Conservation (phyloP, 208 protist genomes). For the Acanthamoeba triangularis region DNA sequence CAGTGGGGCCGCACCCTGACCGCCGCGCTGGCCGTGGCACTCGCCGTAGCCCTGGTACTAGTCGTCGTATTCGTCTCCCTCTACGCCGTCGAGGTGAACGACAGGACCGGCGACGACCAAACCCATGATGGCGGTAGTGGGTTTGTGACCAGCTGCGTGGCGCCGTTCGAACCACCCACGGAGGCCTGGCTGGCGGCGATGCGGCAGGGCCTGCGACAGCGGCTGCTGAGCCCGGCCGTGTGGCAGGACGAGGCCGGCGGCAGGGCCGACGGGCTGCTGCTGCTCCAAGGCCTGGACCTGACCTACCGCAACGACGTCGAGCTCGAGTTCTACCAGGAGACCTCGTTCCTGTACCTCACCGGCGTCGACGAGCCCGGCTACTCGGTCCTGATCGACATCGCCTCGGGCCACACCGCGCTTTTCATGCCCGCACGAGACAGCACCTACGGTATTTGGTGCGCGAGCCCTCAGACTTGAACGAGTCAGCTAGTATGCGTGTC, state of each 20-base stretch:
- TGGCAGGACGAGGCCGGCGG: conserved; percentile 45
- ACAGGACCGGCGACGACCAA: background rate
- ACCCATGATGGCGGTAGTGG: background rate
- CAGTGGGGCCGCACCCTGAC: conserved; percentile 55
- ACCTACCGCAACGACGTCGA: conserved; percentile 72
- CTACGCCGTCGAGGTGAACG: conserved; percentile 23
- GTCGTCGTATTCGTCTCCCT: conserved; percentile 32
- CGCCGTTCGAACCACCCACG: conserved; percentile 20
- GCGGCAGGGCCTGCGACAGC: conserved; percentile 6
- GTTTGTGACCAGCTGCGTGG: conserved; percentile 50
- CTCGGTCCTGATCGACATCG: background rate
- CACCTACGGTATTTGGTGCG: conserved; percentile 44
- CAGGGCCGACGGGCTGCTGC: background rate
- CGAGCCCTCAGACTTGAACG: background rate
- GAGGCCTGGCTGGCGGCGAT: conserved; percentile 63
- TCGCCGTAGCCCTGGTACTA: background rate
- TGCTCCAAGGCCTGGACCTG: conserved; percentile 6
- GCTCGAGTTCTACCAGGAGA: conserved; percentile 72
- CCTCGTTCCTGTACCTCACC: conserved; percentile 70
- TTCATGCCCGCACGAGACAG: conserved; percentile 61
- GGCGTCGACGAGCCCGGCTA: conserved; percentile 59
- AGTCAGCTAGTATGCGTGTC: too few relatives aligned
- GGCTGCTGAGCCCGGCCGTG: background rate
- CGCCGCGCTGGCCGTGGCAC: background rate
- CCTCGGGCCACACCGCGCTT: conserved; percentile 2